phyloP scores from a whole-genome alignment of 257 asterid species.

The Prunella vulgaris region DNA sequence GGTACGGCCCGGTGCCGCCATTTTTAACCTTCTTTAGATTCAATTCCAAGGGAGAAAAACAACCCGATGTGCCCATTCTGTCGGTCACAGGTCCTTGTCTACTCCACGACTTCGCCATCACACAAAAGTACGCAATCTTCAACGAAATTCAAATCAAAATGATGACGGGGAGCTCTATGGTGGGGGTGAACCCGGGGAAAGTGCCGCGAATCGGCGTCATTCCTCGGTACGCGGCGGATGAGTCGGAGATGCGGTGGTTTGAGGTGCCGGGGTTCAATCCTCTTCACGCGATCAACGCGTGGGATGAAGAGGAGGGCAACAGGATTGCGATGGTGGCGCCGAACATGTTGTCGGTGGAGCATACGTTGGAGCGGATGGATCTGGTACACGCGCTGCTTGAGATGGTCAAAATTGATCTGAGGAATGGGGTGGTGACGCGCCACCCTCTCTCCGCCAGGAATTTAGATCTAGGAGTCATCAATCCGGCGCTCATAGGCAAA shows the following conservation, averaged over 20 bases:
- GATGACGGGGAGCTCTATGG: slow-evolving; percentile 29
- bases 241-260: slow-evolving; percentile 40
- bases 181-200: slow-evolving; percentile 27
- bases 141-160: slow-evolving; percentile 41
- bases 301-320: slow-evolving; percentile 55
- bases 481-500: slow-evolving; percentile 28
- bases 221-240: slow-evolving; percentile 43
- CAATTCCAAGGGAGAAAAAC: slow-evolving; percentile 31
- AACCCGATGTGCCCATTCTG: slow-evolving; percentile 37
- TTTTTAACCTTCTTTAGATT: slow-evolving; percentile 35
- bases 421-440: slow-evolving; percentile 22
- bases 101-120: slow-evolving; percentile 55
- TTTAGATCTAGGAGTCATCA: slow-evolving; percentile 45
- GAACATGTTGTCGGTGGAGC: slow-evolving; percentile 38
- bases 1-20: slow-evolving; percentile 38
- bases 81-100: slow-evolving; percentile 33
- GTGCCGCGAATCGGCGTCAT: slow-evolving; percentile 44
- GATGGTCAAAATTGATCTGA: slow-evolving; percentile 35
- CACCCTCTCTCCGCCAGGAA: slow-evolving; percentile 32
- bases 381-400: slow-evolving; percentile 36
- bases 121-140: slow-evolving; percentile 40
- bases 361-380: slow-evolving; percentile 33
- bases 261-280: slow-evolving; percentile 47
- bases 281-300: slow-evolving; percentile 40
- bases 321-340: slow-evolving; percentile 43